Evolutionary conservation across 768 basidiomycete genomes (phyloP).

Genomic region (Amylocystis lapponica): DNA sequence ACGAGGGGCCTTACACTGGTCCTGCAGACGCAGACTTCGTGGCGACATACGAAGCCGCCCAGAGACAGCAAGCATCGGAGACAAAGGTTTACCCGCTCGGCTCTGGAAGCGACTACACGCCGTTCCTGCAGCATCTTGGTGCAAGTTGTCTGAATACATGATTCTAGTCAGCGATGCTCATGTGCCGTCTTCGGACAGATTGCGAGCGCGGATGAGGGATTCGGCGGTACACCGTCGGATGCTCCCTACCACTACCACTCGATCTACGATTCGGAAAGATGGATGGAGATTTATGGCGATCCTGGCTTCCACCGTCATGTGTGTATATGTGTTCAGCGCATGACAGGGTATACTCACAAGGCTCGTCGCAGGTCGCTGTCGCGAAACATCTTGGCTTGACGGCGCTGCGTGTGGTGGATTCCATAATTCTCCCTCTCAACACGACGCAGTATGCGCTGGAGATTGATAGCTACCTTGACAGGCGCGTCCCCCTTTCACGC

Average conservation of each 20-base stretch:
- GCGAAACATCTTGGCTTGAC: conserved; percentile 53
- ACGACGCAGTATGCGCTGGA: conserved; percentile 62
- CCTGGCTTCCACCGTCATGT: conserved; percentile 58
- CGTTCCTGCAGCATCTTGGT: conserved; percentile 80
- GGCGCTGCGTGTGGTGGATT: conserved; percentile 44
- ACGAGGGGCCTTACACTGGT: conserved; percentile 46
- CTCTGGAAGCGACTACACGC: conserved; percentile 87
- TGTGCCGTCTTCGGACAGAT: conserved; percentile 15
- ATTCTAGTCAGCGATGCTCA: conserved; percentile 27
- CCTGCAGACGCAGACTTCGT: conserved; percentile 39
- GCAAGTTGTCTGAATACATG: conserved; percentile 31
- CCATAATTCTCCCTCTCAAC: conserved; percentile 57
- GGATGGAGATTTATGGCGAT: conserved; percentile 59
- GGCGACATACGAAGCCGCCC: conserved; percentile 33
- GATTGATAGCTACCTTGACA: conserved; percentile 46
- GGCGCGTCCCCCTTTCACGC: conserved; percentile 9
- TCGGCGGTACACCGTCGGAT: conserved; percentile 31
- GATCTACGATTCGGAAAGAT: conserved; percentile 52
- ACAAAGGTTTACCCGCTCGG: conserved; percentile 56
- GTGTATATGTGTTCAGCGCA: conserved; percentile 8
- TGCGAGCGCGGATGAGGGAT: conserved; percentile 33
- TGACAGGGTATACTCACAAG: not conserved
- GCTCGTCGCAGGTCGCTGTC: conserved; percentile 37
- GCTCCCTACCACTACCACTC: conserved; percentile 58
- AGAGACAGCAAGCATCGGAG: conserved; percentile 18